Evolutionary conservation across 176 grass and related monocot genomes (phyloP).

Genomic region (Olyra latifolia): DNA sequence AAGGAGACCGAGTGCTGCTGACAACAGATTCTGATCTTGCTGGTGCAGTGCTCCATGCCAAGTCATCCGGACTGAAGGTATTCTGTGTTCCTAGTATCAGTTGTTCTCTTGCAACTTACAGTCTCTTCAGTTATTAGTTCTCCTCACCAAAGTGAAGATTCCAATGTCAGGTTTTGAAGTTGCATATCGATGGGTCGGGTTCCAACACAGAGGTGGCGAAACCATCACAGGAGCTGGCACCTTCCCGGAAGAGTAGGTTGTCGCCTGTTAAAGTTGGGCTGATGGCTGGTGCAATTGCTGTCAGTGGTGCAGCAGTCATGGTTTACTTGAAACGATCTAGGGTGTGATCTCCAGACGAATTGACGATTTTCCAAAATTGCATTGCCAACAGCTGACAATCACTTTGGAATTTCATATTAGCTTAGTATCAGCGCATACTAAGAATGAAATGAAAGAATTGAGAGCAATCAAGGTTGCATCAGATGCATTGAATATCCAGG

Average conservation of each 20-base stretch:
- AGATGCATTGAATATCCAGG: not conserved
- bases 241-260: conserved; percentile 14
- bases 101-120: not conserved
- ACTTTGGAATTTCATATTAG: not conserved
- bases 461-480: not conserved
- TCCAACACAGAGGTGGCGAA: conserved; percentile 37
- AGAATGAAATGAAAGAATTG: not conserved
- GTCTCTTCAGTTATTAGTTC: not conserved
- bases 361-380: not conserved
- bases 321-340: conserved; percentile 83
- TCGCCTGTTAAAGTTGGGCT: conserved; percentile 53
- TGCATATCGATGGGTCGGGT: conserved; percentile 58
- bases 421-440: not conserved
- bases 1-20: conserved; percentile 83
- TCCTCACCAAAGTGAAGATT: conserved; percentile 31
- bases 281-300: conserved; percentile 49
- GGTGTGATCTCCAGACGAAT: conserved; percentile 49
- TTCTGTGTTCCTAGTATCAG: not conserved
- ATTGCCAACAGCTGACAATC: conserved; percentile 17
- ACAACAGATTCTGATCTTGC: conserved; percentile 73
- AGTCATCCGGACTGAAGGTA: conserved; percentile 89
- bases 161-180: conserved; percentile 66
- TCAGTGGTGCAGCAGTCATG: conserved; percentile 62
- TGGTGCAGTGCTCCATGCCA: conserved; percentile 73
- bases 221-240: conserved; percentile 38